phyloP scores from a whole-genome alignment of 2,329 filamentous ascomycete species.

The Penicillium psychrosexuale region DNA sequence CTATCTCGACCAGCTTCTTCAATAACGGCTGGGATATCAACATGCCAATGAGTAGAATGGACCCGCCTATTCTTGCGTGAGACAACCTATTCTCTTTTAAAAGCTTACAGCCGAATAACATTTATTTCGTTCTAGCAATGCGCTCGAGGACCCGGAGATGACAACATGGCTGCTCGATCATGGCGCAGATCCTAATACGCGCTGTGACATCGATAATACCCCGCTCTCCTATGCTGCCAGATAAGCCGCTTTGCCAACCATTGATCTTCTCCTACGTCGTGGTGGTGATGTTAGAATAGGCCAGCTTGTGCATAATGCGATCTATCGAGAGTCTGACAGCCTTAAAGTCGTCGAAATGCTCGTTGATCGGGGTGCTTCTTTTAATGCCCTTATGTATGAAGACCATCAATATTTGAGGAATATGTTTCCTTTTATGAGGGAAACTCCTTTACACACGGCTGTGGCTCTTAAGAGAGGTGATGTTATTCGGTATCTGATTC shows the following conservation, averaged over 20 bases:
- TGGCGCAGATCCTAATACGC: not conserved
- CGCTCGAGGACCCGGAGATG: not conserved
- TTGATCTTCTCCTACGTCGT: conserved; percentile 11
- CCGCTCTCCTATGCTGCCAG: conserved; percentile 15
- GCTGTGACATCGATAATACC: conserved; percentile 5
- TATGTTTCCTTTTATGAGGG: not conserved
- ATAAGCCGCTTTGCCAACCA: not conserved
- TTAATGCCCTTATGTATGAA: not conserved
- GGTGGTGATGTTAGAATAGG: conserved; percentile 11
- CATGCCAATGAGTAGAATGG: not conserved
- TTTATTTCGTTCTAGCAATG: not conserved
- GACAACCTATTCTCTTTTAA: not conserved
- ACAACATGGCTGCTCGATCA: not conserved
- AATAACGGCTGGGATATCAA: conserved; percentile 1
- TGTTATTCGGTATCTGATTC: not conserved
- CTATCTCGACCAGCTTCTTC: not conserved
- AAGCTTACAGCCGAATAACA: not conserved
- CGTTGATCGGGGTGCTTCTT: not conserved
- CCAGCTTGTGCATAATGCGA: conserved; percentile 12
- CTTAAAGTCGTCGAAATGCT: conserved; percentile 4
- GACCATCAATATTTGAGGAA: not conserved
- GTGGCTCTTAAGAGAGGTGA: not conserved
- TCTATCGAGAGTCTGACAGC: conserved; percentile 1
- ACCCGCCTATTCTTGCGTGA: not conserved
- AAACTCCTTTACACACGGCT: conserved; percentile 2